Conservation (phyloP, 2,329 filamentous ascomycete genomes). For the Monosporascus sp. region DNA sequence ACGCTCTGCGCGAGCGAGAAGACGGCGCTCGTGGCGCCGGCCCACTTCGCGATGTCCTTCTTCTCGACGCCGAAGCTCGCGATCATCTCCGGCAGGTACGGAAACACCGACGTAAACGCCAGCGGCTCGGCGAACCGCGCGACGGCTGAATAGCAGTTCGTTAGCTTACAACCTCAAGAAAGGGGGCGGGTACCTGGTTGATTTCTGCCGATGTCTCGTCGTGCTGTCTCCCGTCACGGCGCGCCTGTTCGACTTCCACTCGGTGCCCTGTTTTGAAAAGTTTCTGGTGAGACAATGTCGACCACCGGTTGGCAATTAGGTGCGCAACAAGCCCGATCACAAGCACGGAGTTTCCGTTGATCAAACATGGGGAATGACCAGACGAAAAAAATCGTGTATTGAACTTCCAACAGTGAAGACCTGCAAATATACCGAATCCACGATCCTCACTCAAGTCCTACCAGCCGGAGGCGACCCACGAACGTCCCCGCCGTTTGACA, state of each 20-base stretch:
- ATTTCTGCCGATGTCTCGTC: constrained; percentile 4
- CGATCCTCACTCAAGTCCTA: neutral
- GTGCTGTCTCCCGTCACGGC: neutral
- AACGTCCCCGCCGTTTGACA: neutral
- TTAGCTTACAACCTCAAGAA: constrained; percentile 26
- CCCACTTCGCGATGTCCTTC: constrained; percentile 73
- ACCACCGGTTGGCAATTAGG: constrained; percentile 18
- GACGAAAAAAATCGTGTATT: neutral
- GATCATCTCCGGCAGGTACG: constrained; percentile 76
- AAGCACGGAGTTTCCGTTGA: neutral
- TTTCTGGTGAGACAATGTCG: constrained; percentile 16
- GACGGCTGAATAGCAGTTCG: constrained; percentile 49
- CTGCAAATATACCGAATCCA: neutral
- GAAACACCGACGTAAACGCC: constrained; percentile 66
- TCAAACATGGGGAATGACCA: too few relatives aligned
- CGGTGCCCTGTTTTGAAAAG: constrained; percentile 9
- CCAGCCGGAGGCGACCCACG: neutral
- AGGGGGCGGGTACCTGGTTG: constrained; percentile 17
- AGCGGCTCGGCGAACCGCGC: constrained; percentile 74
- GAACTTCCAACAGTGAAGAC: neutral
- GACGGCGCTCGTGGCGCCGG: constrained; percentile 65
- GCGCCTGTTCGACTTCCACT: constrained; percentile 1
- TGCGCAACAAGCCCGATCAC: constrained; percentile 10
- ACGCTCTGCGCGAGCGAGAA: constrained; percentile 69
- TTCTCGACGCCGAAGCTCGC: constrained; percentile 67